Evolutionary conservation across 768 basidiomycete genomes (phyloP), one percentile per base, ranked within the genome.

Genomic region (Boletus eberwhitei): DNA sequence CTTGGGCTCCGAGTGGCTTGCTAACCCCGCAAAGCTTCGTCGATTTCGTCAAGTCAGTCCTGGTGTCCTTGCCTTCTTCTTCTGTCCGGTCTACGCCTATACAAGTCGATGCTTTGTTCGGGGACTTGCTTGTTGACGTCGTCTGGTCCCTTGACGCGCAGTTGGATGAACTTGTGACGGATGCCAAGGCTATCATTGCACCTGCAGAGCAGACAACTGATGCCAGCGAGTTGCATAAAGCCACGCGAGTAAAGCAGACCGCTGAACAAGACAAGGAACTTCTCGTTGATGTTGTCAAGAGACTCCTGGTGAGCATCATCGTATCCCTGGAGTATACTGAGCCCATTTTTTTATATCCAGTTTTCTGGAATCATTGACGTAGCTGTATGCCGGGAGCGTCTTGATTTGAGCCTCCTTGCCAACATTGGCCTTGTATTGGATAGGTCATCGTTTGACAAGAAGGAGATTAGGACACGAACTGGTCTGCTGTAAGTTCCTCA

Each of bases 101-200:
- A 12, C 70, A 76, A 8, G 75, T 78, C 57, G 72, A 71, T 4
- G 57, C 71, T 1, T 60, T 77, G 1, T 82, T 92, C 52, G 85
- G 86, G 12, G 89, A 91, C 61, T 69, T 82, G 43, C 73, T 93
- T 3, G 79, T 94, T 21, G 92, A 94, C 66, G 77, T 88, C 62
- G 76, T 91, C 42, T 94, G 92, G 92, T 80, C 89, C 19, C 68
- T 89, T 42, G 92, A 93, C 71, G 76, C 81, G 36, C 83, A 87
- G 59, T 69, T 93, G 54, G 91, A 93, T 53, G 90, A 91, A 62
- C 69, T 84, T 29, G 59, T 86, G 35, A 67, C 70, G 14, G 87
- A 90, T 59, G 77, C 78, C 42, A 83, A 81, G 66, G 55, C 65
- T 29, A 61, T 75, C 41, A 62, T 81, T 42, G 65, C 72, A 35